Evolutionary conservation across 805 yeast species (phyloP).

Genomic region (Starmera dryadoides): DNA sequence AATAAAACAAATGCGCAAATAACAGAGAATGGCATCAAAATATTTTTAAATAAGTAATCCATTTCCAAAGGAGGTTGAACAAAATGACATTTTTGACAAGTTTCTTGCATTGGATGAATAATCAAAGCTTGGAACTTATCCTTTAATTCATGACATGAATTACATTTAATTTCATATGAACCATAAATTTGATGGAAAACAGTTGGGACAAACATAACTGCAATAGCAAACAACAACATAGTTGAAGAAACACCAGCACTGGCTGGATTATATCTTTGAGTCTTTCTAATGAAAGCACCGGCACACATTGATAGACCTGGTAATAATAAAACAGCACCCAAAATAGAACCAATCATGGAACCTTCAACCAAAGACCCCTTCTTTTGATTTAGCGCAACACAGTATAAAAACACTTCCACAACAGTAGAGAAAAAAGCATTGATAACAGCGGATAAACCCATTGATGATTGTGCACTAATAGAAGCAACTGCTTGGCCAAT

Average conservation of each 20-base stretch:
- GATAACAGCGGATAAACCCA: conserved; percentile 98
- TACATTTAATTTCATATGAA: conserved; percentile 69
- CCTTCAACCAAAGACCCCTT: conserved; percentile 94
- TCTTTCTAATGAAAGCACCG: conserved; percentile 87
- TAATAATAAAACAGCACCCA: conserved; percentile 84
- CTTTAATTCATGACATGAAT: conserved; percentile 32
- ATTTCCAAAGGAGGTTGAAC: conserved; percentile 68
- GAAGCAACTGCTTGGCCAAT: conserved; percentile 99
- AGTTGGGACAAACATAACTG: conserved; percentile 91
- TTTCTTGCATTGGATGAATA: conserved; percentile 19
- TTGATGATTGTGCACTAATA: conserved; percentile 94
- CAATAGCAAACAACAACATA: conserved; percentile 84
- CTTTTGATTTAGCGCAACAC: conserved; percentile 80
- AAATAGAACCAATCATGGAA: conserved; percentile 84
- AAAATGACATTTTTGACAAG: conserved; percentile 69
- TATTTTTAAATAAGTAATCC: conserved; percentile 55
- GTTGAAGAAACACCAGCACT: conserved; percentile 97
- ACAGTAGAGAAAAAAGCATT: conserved; percentile 96
- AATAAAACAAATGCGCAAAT: conserved; percentile 77
- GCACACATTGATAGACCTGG: conserved; percentile 98
- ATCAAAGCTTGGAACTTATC: conserved; percentile 2
- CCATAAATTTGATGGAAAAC: conserved; percentile 87
- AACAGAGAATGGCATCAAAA: conserved; percentile 77
- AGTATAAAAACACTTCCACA: conserved; percentile 86
- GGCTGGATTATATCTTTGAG: conserved; percentile 92